Percentiles rank a stretch among this genome's conserved stretches.
These are phyloP conservation scores for Coemansia sp. DNA, from an alignment of 192 early-diverging fungal genomes.

Conservation along the genomic window DNA sequence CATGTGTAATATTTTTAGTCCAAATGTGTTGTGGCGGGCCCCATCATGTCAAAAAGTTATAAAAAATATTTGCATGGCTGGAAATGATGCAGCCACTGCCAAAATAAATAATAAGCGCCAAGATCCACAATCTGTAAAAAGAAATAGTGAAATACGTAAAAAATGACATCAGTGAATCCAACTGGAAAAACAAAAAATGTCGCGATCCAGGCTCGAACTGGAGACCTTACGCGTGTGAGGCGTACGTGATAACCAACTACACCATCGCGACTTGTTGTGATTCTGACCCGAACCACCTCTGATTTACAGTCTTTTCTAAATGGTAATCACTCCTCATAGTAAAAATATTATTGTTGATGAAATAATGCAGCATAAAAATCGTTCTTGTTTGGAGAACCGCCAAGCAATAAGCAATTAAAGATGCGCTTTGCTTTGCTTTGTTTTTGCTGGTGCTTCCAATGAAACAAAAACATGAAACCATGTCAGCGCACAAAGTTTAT, in stretches of 20 bases:
- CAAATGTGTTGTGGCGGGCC: background rate
- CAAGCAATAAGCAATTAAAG: background rate
- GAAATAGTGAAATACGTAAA: background rate
- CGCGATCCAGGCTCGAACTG: slow-evolving; percentile 46
- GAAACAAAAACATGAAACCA: too few species aligned
- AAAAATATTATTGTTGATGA: too few species aligned
- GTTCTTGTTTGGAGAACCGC: background rate
- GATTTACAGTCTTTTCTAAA: background rate
- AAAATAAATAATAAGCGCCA: too few species aligned
- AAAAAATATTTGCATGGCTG: too few species aligned
- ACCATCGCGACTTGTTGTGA: slow-evolving; percentile 19
- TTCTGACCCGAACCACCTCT: background rate
- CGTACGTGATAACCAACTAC: slow-evolving; percentile 52
- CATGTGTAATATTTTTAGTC: background rate
- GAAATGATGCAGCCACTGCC: too few species aligned
- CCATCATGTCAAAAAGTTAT: background rate
- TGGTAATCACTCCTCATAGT: background rate
- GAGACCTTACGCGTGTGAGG: slow-evolving; percentile 50
- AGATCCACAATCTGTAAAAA: background rate
- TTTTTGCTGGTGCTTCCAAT: too few species aligned
- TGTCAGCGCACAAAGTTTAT: too few species aligned
- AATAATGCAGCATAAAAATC: background rate
- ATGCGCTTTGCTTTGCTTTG: too few species aligned
- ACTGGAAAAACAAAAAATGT: slow-evolving; percentile 23
- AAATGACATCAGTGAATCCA: background rate